Base-by-base conservation (phyloP, 2,329 filamentous ascomycete species). In the Penicillium glabrum region DNA sequence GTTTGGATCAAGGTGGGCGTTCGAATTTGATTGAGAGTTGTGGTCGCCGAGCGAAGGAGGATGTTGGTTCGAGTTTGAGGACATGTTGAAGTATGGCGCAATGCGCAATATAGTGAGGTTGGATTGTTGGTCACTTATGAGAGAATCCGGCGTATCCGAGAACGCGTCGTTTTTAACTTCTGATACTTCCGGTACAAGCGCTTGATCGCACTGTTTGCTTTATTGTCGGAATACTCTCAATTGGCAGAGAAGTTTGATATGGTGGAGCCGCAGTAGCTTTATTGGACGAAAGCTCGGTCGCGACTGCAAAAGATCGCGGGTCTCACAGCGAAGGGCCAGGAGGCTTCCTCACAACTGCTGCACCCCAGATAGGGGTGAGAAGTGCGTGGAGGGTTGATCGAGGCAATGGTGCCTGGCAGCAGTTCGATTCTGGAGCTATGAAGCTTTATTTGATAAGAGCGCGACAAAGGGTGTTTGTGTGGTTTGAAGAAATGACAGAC, bases 401-500 rank as follows among this genome's bases (percentile, higher is more conserved):
- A 39, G 35, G 35, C 47, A 60, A 35, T 26, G n/a, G n/a, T 35
- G 33, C 31, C 35, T 19, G 16, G 29, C 2, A 39, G 10, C n/a
- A 19, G 7, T 39, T 19, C 35, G n/a, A 10, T 39, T 21, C 19
- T 19, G 35, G 35, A 23, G 16, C 23, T n/a, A 24, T 19, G 26
- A 64, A 44, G 61, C 60, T 62, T 53, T 60, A 61, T 51, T 55
- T 59, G 64, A 65, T 68, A 66, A 70, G 66, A 63, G 56, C 56
- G 58, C 54, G 63, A 69, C 64, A 64, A 49, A 67, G 61, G 67
- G 60, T 72, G 71, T 74, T 75, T 74, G 71, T 59, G 66, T 61
- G 63, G 72, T 75, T 75, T 75, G 73, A 73, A 74, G 66, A 51
- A 64, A 59, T 58, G 65, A 61, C 72, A 75, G 72, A 75, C 72